These are phyloP conservation scores for Rhynchosporium secalis DNA, from an alignment of 2,329 filamentous ascomycete species.

Conservation along the genomic window DNA sequence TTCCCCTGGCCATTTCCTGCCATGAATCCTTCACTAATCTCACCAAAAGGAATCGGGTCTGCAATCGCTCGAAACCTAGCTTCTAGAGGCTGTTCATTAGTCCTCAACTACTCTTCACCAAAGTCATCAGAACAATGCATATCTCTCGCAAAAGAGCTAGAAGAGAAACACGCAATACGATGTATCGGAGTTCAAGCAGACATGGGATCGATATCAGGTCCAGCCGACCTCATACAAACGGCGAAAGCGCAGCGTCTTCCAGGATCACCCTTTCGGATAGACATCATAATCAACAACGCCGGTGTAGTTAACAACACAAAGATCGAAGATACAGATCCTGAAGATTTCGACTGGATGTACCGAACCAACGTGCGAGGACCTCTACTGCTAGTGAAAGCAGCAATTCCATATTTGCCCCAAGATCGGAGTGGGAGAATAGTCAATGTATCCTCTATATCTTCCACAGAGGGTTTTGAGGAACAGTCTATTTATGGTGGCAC, in stretches of 20 bases:
- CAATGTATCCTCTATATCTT: constrained; percentile 42
- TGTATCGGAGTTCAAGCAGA: not conserved
- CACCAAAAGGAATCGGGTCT: constrained; percentile 64
- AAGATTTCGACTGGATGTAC: not conserved
- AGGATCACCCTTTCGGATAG: not conserved
- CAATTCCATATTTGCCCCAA: not conserved
- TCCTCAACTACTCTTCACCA: constrained; percentile 67
- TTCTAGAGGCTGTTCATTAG: constrained; percentile 59
- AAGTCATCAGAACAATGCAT: constrained; percentile 62
- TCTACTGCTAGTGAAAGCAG: not conserved
- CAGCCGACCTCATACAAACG: not conserved
- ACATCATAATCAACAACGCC: not conserved
- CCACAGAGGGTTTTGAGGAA: constrained; percentile 52
- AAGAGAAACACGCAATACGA: not conserved
- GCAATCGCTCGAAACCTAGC: constrained; percentile 64
- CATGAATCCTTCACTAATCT: constrained; percentile 4
- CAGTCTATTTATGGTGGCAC: constrained; percentile 64
- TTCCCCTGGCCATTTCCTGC: not conserved
- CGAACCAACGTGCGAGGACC: not conserved
- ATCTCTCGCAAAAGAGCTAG: not conserved
- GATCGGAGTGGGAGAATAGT: not conserved
- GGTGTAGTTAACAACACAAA: not conserved
- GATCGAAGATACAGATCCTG: not conserved
- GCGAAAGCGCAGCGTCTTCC: not conserved
- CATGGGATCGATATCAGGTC: not conserved